phyloP scores from a whole-genome alignment of 257 asterid genomes.

The Nemophila menziesii region DNA sequence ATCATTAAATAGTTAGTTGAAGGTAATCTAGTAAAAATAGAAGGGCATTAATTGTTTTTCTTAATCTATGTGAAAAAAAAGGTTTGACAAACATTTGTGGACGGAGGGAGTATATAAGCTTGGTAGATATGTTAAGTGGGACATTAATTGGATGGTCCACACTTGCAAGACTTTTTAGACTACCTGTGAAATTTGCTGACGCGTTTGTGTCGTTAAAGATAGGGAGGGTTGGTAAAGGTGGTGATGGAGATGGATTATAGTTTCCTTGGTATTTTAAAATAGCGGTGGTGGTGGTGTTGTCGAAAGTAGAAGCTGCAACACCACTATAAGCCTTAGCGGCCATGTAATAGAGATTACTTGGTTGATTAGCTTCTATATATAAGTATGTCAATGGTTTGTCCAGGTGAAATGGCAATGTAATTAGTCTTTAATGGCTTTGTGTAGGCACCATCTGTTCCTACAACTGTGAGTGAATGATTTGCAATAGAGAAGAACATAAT shows the following conservation, averaged over 20 bases:
- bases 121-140: slow-evolving; percentile 17
- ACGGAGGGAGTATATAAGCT: no score
- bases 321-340: slow-evolving; percentile 34
- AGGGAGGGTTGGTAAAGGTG: slow-evolving; percentile 29
- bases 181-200: slow-evolving; percentile 28
- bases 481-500: slow-evolving; percentile 39
- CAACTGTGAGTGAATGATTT: slow-evolving; percentile 33
- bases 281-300: slow-evolving; percentile 51
- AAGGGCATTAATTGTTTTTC: no score
- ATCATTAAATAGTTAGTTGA: no score
- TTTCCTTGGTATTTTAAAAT: slow-evolving; percentile 25
- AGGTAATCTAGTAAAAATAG: no score
- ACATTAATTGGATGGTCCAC: slow-evolving; percentile 28
- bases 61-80: no score
- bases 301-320: slow-evolving; percentile 4
- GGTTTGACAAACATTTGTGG: no score
- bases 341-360: slow-evolving; percentile 42
- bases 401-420: slow-evolving; percentile 43
- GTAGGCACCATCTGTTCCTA: slow-evolving; percentile 49
- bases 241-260: slow-evolving; percentile 21
- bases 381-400: slow-evolving; percentile 46
- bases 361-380: slow-evolving; percentile 39
- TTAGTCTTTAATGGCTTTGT: slow-evolving; percentile 29
- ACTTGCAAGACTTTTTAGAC: slow-evolving; percentile 30
- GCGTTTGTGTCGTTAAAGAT: slow-evolving; percentile 22